Base-by-base conservation (phyloP, 164 flowering plant species). In the Paratinospora sagittata region DNA sequence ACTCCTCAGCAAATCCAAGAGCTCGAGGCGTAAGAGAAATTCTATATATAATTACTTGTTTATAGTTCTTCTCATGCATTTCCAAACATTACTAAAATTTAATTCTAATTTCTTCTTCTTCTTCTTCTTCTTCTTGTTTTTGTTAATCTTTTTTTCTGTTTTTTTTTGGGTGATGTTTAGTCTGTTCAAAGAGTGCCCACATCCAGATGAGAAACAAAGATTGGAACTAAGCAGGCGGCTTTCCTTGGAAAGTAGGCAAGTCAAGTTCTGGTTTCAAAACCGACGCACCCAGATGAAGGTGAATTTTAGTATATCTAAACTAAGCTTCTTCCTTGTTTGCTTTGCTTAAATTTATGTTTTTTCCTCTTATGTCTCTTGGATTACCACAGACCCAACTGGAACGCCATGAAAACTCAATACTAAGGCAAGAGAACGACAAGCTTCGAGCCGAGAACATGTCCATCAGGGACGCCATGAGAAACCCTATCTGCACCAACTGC, bases 1-100 rank as follows among this genome's bases (percentile, higher is more conserved):
- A 95, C 99, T 63, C 97, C 97, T n/a, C 94, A 91, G 76, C 99
- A 95, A 84, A 95, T 95, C 75, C 99, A 92, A 84, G 97, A 95
- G 71, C 97, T 95, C n/a, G 99, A 95, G 84, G 41, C 90, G 99
- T 95, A 83, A 66, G 83, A 14, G 5, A 30, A 30, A 30, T 30
- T 30, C 2, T 30, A 30, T 30, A 30, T 30, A 30, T 30, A 30
- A 4, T 61, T 27, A 11, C 17, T 47, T 63, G 19, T 72, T 55
- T 6, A 16, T 55, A 21, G 21, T 55, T 55, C 61, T 14, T 34
- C 17, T 64, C 10, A 7, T 66, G 27, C 13, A 9, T 66, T 16
- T 23, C 0, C 21, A 14, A n/a, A 30, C 34, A 30, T 2, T 30
- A 30, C 34, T 2, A 2, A 2, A 30, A 30, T 30, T 30, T 30